Base-by-base conservation (phyloP, 2,329 filamentous ascomycete genomes). In the Tolypocladium sp. region DNA sequence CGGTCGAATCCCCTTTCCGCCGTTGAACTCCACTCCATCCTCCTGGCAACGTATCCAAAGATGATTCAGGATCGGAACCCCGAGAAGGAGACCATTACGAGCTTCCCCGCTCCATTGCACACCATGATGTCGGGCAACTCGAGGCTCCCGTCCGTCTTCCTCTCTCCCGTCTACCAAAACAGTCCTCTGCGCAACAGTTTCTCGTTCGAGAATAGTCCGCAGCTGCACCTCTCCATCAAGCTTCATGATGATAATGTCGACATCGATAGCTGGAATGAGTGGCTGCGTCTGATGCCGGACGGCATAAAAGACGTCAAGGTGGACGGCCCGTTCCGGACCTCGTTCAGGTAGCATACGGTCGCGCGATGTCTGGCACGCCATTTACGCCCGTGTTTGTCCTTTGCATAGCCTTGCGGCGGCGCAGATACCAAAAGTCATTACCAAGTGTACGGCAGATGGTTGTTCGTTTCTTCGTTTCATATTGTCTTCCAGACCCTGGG, bases 231-330 rank as follows among this genome's bases (percentile, higher is more conserved):
- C 9, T 79, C 77, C 12, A 75, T 85, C 58, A 74, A 77, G 33
- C 68, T 85, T 49, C 74, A 75, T 2, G 81, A 83, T 46, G 80
- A 82, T 30, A 74, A 75, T 37, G 70, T 82, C 60, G 78, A 82
- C 61, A 67, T 79, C 57, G 81, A 84, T 56, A 77, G 71, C 58
- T 84, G 82, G 82, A 74, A 77, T 58, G 82, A 85, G 65, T 85
- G 82, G 81, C 69, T 85, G 62, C 78, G 82, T 27, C 72, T 81
- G 65, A 81, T 85, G 76, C 82, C 82, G 2, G 80, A 83, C 59
- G 78, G 80, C 9, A 77, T 84, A 63, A 78, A 73, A 63, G 81
- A 84, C 60, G 74, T 84, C 58, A 81, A 79, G 68, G 76, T 84
- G 51, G 81, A 84, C 30, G 79, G 79, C 3, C 79, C 80, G 25